phyloP scores from a whole-genome alignment of 805 yeast genomes.

The Wickerhamiella azyma region DNA sequence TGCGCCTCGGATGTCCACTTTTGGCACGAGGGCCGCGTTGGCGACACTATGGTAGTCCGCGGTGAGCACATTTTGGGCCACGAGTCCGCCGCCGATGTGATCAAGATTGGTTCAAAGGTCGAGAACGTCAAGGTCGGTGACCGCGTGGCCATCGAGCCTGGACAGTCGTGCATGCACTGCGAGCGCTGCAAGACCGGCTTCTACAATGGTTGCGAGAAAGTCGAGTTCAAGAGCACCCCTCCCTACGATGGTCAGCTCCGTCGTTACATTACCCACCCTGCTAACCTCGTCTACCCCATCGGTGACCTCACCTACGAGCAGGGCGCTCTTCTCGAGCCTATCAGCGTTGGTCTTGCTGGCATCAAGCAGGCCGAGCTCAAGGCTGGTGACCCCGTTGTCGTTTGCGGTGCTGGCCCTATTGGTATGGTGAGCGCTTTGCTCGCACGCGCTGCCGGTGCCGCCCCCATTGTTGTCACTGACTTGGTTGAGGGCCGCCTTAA shows the following conservation, averaged over 20 bases:
- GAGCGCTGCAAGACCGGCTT: conserved; percentile 25
- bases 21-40: conserved; percentile 52
- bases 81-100: conserved; percentile 39
- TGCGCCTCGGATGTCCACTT: conserved; percentile 67
- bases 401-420: conserved; percentile 50
- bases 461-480: conserved; percentile 40
- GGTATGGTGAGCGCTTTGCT: conserved; percentile 36
- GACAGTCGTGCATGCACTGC: conserved; percentile 34
- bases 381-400: conserved; percentile 36
- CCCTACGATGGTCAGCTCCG: conserved; percentile 27
- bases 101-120: conserved; percentile 39
- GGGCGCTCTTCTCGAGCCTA: conserved; percentile 45
- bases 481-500: conserved; percentile 32
- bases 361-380: conserved; percentile 34
- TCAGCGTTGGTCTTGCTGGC: conserved; percentile 41
- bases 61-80: conserved; percentile 49
- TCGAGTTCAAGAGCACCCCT: conserved; percentile 28
- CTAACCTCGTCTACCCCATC: conserved; percentile 27
- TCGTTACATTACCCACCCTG: conserved; percentile 27
- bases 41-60: conserved; percentile 37
- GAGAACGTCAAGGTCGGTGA: conserved; percentile 35
- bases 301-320: conserved; percentile 34
- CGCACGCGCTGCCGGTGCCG: conserved; percentile 41
- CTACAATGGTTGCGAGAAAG: conserved; percentile 28
- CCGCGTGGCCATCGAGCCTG: conserved; percentile 35